Base-by-base conservation (phyloP, 2,329 filamentous ascomycete species). In the Mycocentrospora acerina region DNA sequence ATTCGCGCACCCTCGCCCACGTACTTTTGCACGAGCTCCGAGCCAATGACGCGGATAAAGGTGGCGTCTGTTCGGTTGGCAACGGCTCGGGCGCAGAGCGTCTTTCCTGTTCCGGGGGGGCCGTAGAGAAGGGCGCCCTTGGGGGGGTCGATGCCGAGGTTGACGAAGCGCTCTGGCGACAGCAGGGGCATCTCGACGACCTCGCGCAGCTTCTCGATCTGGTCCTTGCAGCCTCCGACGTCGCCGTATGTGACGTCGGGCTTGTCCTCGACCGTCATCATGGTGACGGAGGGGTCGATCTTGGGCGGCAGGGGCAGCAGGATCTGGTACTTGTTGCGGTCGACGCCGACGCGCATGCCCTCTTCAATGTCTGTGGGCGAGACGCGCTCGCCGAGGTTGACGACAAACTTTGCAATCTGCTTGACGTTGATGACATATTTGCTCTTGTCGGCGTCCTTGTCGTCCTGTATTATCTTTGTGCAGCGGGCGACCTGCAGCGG, bases 341-440 rank as follows among this genome's bases (percentile, higher is more conserved):
- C 93, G 67, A 98, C 93, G 66, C 90, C 93, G 46, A 98, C 93
- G 55, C 93, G 84, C 93, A 98, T 98, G 51, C 93, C 93, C 71
- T 98, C 93, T 67, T 98, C 93, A 61, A 98, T 98, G 82, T 98
- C 93, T 55, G 93, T 97, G 33, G 93, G 93, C 64, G 88, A 94
- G 57, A 98, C 93, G 51, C 93, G 86, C 67, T 98, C 93, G 58
- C 93, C 93, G 35, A 98, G 82, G 71, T 96, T 93, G 53, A 98
- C 93, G 34, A 98, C 93, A 62, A 98, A 98, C 74, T 98, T 98
- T 63, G 93, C 93, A 62, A 98, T 98, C 72, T 98, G 93, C 78
- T 98, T 98, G 58, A 98, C 91, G 72, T 98, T 98, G 80, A 98
- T 98, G 62, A 98, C 90, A 76, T 98, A 98, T 83, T 97, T 98